phyloP scores from a whole-genome alignment of 441 rosid genomes.

The Codiaeum variegatum region DNA sequence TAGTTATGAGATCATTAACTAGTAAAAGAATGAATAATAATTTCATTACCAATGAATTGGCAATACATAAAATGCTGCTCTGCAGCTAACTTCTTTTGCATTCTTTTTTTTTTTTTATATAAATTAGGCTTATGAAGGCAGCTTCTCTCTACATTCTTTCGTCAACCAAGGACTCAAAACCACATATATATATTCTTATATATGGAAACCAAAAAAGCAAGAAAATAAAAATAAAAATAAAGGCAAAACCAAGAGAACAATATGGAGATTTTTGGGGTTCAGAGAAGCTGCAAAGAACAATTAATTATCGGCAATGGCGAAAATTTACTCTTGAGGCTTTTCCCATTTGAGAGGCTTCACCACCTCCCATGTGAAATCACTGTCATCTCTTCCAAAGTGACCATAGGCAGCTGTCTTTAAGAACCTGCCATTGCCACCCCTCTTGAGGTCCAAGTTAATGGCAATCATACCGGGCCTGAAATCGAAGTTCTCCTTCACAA shows the following conservation, averaged over 20 bases:
- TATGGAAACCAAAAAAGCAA: neutral
- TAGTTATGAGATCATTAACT: neutral
- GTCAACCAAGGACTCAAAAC: neutral
- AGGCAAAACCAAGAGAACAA: neutral
- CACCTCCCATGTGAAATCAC: conserved; percentile 35
- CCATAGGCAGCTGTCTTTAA: conserved; percentile 55
- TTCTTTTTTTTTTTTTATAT: neutral
- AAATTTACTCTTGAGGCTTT: conserved; percentile 26
- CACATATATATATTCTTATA: neutral
- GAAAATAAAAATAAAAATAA: neutral
- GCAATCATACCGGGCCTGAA: conserved; percentile 53
- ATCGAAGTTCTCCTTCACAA: conserved; percentile 36
- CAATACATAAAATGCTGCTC: neutral
- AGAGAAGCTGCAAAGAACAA: neutral
- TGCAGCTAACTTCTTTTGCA: neutral
- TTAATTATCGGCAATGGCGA: neutral
- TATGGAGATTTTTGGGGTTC: neutral
- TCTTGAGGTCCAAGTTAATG: conserved; percentile 45
- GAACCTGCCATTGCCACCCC: conserved; percentile 44
- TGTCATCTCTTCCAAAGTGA: conserved; percentile 42
- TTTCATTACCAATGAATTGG: neutral
- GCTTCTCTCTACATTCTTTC: conserved; percentile 4
- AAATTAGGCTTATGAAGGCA: neutral
- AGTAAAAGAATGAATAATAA: neutral
- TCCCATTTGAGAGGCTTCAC: conserved; percentile 33